Percentiles rank a stretch among this genome's conserved stretches.
phyloP scores from a whole-genome alignment of 2,329 filamentous ascomycete species.

The Sarocladiaceae sp. region DNA sequence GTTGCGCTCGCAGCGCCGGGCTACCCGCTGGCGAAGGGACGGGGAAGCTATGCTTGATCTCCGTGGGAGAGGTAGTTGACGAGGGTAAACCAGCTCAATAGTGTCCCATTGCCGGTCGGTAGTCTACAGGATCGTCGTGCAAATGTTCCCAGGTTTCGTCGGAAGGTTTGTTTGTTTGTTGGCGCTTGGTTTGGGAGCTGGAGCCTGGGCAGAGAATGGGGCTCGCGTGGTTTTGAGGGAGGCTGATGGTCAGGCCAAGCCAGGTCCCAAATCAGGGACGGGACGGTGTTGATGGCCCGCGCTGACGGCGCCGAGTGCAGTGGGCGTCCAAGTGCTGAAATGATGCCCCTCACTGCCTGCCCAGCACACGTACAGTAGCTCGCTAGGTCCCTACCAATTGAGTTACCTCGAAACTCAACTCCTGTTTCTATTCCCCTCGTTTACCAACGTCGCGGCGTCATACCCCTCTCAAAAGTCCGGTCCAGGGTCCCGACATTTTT shows the following conservation, averaged over 20 bases:
- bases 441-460: no score
- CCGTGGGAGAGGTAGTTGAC: neutral
- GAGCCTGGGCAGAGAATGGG: neutral
- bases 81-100: neutral
- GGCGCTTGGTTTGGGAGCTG: neutral
- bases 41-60: neutral
- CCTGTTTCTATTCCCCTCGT: no score
- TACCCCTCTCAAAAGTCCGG: neutral
- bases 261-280: neutral
- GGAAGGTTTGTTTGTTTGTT: no score
- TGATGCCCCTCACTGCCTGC: conserved; percentile 1
- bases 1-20: neutral
- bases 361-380: neutral
- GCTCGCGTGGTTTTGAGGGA: conserved; percentile 4
- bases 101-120: neutral
- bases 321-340: no score
- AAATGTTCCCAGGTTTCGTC: no score
- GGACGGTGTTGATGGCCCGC: conserved; percentile 2
- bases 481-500: neutral
- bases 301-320: no score
- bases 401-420: no score
- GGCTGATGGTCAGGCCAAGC: neutral
- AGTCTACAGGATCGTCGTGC: neutral
- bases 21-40: neutral
- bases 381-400: no score